Evolutionary conservation across 345 rosid genomes (phyloP).

Genomic region (Reutealis trisperma): DNA sequence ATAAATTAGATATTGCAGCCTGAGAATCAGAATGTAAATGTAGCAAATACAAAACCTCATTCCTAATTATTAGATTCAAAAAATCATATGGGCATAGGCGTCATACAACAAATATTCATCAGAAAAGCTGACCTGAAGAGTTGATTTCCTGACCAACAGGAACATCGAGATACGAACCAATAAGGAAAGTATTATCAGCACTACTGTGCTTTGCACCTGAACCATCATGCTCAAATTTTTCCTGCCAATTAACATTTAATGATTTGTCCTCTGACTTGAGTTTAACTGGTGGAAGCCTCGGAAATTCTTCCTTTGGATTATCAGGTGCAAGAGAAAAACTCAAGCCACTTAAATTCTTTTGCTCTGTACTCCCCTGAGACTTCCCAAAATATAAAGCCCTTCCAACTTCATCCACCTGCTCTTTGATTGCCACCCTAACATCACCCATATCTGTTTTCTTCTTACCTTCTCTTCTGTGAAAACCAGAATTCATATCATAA

Average conservation of each 20-base stretch:
- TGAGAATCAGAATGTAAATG: neutral
- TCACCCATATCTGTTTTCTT: constrained; percentile 52
- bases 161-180: constrained; percentile 91
- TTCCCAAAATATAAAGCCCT: constrained; percentile 73
- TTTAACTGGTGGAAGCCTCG: constrained; percentile 95
- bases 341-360: constrained; percentile 43
- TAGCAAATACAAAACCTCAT: neutral
- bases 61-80: neutral
- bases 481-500: constrained; percentile 34
- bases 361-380: constrained; percentile 52
- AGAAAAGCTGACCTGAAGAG: constrained; percentile 73
- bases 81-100: neutral
- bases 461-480: constrained; percentile 71
- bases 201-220: constrained; percentile 50
- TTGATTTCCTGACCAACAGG: constrained; percentile 91
- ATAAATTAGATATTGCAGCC: neutral
- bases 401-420: constrained; percentile 93
- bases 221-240: constrained; percentile 75
- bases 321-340: constrained; percentile 60
- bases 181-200: constrained; percentile 65
- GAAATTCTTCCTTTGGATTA: constrained; percentile 76
- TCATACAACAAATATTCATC: constrained; percentile 5
- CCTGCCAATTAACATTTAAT: constrained; percentile 76
- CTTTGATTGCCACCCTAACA: constrained; percentile 62
- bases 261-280: constrained; percentile 90